These are phyloP conservation scores for Anthoceros angustus DNA, from an alignment of 225 moss, liverwort and hornwort species.

Conservation along the genomic window DNA sequence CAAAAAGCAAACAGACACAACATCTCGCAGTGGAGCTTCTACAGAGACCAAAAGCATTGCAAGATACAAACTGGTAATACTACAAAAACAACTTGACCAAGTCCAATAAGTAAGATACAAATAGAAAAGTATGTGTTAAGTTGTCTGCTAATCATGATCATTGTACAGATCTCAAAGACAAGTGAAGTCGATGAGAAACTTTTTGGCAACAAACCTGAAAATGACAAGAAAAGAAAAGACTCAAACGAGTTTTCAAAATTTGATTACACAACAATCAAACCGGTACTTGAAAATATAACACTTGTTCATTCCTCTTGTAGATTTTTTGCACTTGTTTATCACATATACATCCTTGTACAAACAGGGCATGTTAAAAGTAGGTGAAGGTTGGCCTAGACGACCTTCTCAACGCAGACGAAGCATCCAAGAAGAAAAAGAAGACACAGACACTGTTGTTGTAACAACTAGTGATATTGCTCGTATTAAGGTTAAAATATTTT, in stretches of 20 bases:
- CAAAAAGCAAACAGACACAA: not conserved
- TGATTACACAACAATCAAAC: not conserved
- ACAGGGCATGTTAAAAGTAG: not conserved
- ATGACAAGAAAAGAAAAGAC: not conserved
- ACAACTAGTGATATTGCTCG: slow-evolving; percentile 1
- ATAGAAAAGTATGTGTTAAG: too few relatives aligned
- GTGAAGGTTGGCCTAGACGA: slow-evolving; percentile 1
- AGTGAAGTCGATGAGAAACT: slow-evolving; percentile 1
- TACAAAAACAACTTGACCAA: not conserved
- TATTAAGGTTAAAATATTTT: not conserved
- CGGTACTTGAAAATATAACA: not conserved
- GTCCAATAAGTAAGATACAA: not conserved
- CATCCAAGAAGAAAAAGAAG: not conserved
- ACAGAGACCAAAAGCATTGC: not conserved
- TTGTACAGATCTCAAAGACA: not conserved
- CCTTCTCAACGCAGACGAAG: not conserved
- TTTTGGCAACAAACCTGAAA: not conserved
- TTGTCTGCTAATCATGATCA: not conserved
- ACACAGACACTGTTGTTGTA: not conserved
- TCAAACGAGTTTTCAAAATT: not conserved
- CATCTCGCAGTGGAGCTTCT: not conserved
- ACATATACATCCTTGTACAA: not conserved
- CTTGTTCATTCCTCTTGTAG: too few relatives aligned
- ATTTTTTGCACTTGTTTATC: too few relatives aligned
- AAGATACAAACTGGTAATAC: not conserved